Evolutionary conservation across 306 rosid species (phyloP), one percentile per base, ranked within the genome.

Genomic region (Trichosanthes cucumerina): DNA sequence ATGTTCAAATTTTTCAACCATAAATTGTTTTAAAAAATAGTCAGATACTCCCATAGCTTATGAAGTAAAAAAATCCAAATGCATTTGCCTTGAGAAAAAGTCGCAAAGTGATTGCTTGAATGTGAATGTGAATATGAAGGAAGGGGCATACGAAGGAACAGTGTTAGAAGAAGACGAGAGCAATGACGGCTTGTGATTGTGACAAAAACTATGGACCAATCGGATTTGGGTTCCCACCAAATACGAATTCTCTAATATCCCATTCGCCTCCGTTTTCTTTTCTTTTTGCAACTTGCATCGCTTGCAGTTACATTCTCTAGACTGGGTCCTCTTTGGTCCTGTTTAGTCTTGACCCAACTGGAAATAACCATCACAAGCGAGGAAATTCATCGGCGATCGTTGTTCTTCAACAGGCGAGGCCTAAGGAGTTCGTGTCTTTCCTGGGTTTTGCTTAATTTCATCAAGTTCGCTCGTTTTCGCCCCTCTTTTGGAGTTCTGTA

Each of bases 401-500:
- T 50, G 26, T 75, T 33, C 50, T 75, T 43, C 76, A 70, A 6
- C 78, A 1, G 31, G 4, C 9, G 34, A 19, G n/a, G 34, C 23
- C n/a, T 11, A 18, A 16, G 43, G 41, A 15, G 16, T 73, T 49
- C 23, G 1, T 47, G 0, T 47, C 18, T 28, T 28, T 47, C 2
- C 60, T 49, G 77, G 77, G 43, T 14, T 75, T 75, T 36, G 46
- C 79, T 75, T 75, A 9, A 38, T 53, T 75, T 75, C 60, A 53
- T 53, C 54, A 49, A 73, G 3, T 73, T 49, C 56, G 77, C 13
- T 15, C 21, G 21, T 16, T 49, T 73, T 71, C 57, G 57, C 76
- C 14, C 39, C 57, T 46, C 5, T 44, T 73, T 52, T 28, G 26
- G 26, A 47, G 26, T 73, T 73, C 59, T 47, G 43, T 73, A 73